These are phyloP conservation scores for Salvia miltiorrhiza DNA, from an alignment of 257 asterid species.

Conservation along the genomic window DNA sequence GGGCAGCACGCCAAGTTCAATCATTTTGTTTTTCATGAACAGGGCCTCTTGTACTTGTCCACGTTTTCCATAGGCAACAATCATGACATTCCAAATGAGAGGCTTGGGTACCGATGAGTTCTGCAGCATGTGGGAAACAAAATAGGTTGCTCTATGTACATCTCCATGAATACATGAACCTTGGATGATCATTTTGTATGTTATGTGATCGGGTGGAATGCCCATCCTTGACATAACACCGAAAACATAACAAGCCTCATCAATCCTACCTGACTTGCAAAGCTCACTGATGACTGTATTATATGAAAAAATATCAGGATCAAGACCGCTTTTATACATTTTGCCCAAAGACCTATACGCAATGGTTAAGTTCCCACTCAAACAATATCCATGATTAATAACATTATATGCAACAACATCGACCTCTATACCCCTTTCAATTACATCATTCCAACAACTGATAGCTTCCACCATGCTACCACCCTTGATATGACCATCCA, in stretches of 20 bases:
- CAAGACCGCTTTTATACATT: constrained; percentile 69
- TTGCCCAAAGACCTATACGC: constrained; percentile 43
- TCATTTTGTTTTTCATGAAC: constrained; percentile 56
- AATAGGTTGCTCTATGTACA: constrained; percentile 43
- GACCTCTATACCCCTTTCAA: constrained; percentile 31
- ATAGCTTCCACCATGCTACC: constrained; percentile 58
- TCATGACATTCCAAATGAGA: constrained; percentile 68
- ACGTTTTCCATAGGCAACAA: constrained; percentile 59
- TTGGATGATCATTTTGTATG: constrained; percentile 68
- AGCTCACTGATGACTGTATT: constrained; percentile 65
- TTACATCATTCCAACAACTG: constrained; percentile 46
- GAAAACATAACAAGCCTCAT: constrained; percentile 69
- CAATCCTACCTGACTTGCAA: constrained; percentile 55
- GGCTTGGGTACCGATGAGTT: constrained; percentile 53
- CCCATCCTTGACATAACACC: constrained; percentile 72
- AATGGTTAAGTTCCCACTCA: constrained; percentile 39
- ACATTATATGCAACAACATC: constrained; percentile 83
- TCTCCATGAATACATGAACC: constrained; percentile 60
- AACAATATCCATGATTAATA: constrained; percentile 55
- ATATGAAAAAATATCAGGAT: constrained; percentile 65
- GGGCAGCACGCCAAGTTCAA: constrained; percentile 55
- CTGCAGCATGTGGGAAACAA: constrained; percentile 54
- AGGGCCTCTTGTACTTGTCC: constrained; percentile 52
- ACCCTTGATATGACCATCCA: constrained; percentile 72
- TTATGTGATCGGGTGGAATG: constrained; percentile 60